Evolutionary conservation across 2,329 filamentous ascomycete species (phyloP).

Genomic region (Arthrobotrys musiformis): DNA sequence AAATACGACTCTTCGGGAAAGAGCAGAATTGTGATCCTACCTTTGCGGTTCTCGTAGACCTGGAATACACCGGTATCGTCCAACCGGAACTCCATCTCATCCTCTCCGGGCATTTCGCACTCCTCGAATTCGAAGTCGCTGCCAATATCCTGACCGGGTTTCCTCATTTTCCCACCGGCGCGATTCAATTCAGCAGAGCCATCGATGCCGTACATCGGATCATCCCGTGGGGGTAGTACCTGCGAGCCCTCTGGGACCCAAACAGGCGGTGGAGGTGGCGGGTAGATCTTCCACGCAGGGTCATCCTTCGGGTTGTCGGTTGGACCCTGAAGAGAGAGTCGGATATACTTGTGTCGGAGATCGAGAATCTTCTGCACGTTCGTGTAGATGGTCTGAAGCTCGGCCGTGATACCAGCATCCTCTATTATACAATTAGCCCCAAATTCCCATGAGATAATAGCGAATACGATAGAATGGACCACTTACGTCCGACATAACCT

Average conservation of each 20-base stretch:
- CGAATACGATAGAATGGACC: not conserved
- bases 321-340: slow-evolving; percentile 81
- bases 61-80: slow-evolving; percentile 91
- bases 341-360: slow-evolving; percentile 86
- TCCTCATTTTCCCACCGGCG: slow-evolving; percentile 65
- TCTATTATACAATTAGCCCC: slow-evolving; percentile 61
- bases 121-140: slow-evolving; percentile 90
- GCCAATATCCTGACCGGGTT: slow-evolving; percentile 88
- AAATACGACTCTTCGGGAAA: not conserved
- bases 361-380: slow-evolving; percentile 92
- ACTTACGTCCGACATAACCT: slow-evolving; percentile 57
- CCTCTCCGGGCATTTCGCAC: slow-evolving; percentile 74
- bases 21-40: slow-evolving; percentile 61
- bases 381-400: slow-evolving; percentile 85
- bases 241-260: slow-evolving; percentile 75
- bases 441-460: not conserved
- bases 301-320: slow-evolving; percentile 90
- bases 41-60: slow-evolving; percentile 78
- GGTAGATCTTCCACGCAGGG: slow-evolving; percentile 86
- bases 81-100: slow-evolving; percentile 78
- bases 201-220: slow-evolving; percentile 57
- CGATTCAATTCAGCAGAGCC: slow-evolving; percentile 60
- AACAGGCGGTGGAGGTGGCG: slow-evolving; percentile 87
- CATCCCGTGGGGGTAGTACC: slow-evolving; percentile 60
- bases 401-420: slow-evolving; percentile 82